Evolutionary conservation across 2,329 filamentous ascomycete species (phyloP), one percentile per base, ranked within the genome.

Genomic region (Cercospora sp.): DNA sequence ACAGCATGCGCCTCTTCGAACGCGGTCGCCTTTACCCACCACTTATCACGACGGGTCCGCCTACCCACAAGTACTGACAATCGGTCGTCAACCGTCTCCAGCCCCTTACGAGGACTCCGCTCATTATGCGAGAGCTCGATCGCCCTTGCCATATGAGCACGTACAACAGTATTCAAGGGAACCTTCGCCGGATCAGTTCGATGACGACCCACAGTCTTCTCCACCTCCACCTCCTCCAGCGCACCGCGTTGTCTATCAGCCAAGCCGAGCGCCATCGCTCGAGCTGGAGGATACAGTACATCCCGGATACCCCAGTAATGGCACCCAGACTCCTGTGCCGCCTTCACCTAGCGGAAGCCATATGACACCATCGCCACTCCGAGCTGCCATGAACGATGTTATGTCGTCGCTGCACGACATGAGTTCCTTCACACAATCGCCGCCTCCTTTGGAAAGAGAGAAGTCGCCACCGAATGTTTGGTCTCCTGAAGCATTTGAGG

Each of bases 371-470:
- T 98, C 95, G 2, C 95, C 95, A 0, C 82, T 99, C 3, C 87
- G 95, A 68, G 93, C 94, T 79, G 95, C 95, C 1, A 99, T 99
- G 93, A 94, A 98, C 77, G 94, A 96, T 79, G 94, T 99, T 3
- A 97, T 98, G 88, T 93, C 95, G 72, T 96, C 95, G 66, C 81
- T 99, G 53, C 90, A 97, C 77, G 93, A 94, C 69, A 92, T 99
- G 84, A 90, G 90, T 18, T 84, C 90, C 73, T 83, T 87, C 51
- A 85, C 71, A 32, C 85, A 66, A 81, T 79, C 81, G 32, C 83
- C 83, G 70, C 75, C 83, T 13, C 71, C 74, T 28, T 55, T 67
- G 55, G 85, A 87, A 37, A 85, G 86, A 30, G 85, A 88, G 0
- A 84, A 88, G 51, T 82, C 85, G 0, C 82, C 87, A 0, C 80